Percentiles rank a stretch among this genome's conserved stretches.
Conservation (phyloP, 768 basidiomycete genomes). For the Naganishia randhawae region DNA sequence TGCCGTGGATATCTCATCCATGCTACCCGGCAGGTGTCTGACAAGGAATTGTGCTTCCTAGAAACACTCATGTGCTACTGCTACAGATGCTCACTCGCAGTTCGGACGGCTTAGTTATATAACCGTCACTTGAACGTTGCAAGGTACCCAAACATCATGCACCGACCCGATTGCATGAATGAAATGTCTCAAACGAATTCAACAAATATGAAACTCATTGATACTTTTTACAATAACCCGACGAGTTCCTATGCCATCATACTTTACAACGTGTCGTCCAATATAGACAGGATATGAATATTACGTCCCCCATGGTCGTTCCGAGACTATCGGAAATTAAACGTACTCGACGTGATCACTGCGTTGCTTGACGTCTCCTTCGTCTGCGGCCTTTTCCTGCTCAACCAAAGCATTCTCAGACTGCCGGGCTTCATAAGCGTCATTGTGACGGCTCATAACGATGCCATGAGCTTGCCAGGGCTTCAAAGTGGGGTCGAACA, state of each 20-base stretch:
- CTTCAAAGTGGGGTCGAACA: constrained; percentile 24
- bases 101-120: no score
- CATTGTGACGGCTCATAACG: constrained; percentile 14
- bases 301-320: not conserved
- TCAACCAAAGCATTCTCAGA: constrained; percentile 9
- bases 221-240: constrained; percentile 2
- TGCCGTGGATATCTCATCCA: not conserved
- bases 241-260: constrained; percentile 10
- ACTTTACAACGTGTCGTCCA: constrained; percentile 18
- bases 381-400: not conserved
- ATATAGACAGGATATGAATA: constrained; percentile 10
- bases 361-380: constrained; percentile 4
- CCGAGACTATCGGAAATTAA: not conserved
- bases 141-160: no score
- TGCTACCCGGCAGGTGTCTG: no score
- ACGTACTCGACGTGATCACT: constrained; percentile 22
- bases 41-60: no score
- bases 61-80: no score
- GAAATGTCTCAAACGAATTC: no score
- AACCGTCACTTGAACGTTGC: no score
- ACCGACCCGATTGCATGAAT: no score
- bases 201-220: no score
- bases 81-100: no score
- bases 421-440: not conserved
- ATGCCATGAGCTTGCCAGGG: constrained; percentile 21